phyloP scores from a whole-genome alignment of 2,329 filamentous ascomycete genomes.

The Claviceps capensis region DNA sequence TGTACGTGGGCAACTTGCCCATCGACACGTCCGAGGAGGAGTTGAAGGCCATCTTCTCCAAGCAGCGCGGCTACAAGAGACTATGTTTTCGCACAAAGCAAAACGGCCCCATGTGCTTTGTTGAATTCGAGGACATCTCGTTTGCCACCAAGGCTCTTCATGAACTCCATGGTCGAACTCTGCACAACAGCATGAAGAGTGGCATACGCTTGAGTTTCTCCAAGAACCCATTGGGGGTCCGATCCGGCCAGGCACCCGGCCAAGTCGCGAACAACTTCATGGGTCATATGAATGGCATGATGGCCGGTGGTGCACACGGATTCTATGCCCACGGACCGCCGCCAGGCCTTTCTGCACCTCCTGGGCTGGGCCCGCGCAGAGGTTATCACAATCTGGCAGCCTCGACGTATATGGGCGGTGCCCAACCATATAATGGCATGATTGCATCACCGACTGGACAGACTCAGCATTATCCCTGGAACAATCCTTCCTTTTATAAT shows the following conservation, averaged over 20 bases:
- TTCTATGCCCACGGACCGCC: constrained; percentile 66
- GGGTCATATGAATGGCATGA: constrained; percentile 45
- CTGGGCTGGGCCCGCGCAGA: constrained; percentile 41
- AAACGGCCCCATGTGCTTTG: constrained; percentile 97
- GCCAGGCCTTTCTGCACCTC: constrained; percentile 64
- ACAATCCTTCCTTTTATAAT: constrained; percentile 11
- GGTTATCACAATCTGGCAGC: constrained; percentile 12
- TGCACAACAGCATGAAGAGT: constrained; percentile 88
- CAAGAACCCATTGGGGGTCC: constrained; percentile 89
- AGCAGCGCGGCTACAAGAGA: constrained; percentile 87
- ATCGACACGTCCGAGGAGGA: constrained; percentile 91
- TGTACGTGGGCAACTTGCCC: constrained; percentile 95
- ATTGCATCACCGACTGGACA: constrained; percentile 8
- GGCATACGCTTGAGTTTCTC: constrained; percentile 94
- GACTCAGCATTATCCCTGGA: constrained; percentile 12
- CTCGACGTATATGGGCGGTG: constrained; percentile 10
- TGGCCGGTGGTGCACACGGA: constrained; percentile 33
- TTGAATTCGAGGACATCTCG: constrained; percentile 89
- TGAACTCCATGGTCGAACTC: constrained; percentile 72
- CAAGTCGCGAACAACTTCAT: constrained; percentile 27
- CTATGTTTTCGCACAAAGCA: constrained; percentile 90
- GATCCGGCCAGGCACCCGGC: constrained; percentile 53
- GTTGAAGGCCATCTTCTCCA: constrained; percentile 83
- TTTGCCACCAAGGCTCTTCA: constrained; percentile 84
- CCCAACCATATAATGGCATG: constrained; percentile 4